Conservation (phyloP, 1,284 basidiomycete species). For the Puccinia novopanici region DNA sequence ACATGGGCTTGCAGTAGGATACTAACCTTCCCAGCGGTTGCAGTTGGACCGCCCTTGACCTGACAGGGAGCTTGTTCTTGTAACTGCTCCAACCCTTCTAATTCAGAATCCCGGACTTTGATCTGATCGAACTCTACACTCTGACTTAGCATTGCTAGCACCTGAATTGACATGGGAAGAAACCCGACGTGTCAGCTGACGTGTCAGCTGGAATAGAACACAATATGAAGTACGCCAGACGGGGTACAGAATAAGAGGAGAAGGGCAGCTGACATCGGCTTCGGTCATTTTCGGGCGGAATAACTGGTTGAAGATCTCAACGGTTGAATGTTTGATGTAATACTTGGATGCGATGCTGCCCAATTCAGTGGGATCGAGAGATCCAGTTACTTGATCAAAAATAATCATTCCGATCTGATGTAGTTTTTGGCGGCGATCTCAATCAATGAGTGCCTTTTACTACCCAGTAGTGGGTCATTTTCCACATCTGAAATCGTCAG, state of each 20-base stretch:
- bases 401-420: constrained; percentile 80
- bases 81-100: constrained; percentile 77
- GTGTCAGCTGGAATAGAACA: constrained; percentile 56
- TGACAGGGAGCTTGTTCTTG: too few species aligned
- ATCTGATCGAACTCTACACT: constrained; percentile 80
- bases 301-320: constrained; percentile 82
- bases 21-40: too few species aligned
- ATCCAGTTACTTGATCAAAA: constrained; percentile 68
- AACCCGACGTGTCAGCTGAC: constrained; percentile 1
- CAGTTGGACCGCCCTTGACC: too few species aligned
- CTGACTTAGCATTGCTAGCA: constrained; percentile 59
- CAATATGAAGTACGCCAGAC: constrained; percentile 85
- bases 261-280: constrained; percentile 71
- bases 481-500: constrained; percentile 72
- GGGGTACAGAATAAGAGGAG: constrained; percentile 94
- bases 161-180: not conserved
- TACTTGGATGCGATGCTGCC: constrained; percentile 95
- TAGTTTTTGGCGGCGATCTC: constrained; percentile 71
- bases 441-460: constrained; percentile 74
- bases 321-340: constrained; percentile 83
- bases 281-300: constrained; percentile 87
- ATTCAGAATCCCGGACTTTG: constrained; percentile 85
- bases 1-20: constrained; percentile 92
- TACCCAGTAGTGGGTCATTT: constrained; percentile 77
- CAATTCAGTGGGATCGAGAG: constrained; percentile 77